These are phyloP conservation scores for Coelastrella sp. DNA, from an alignment of 139 green algal species.

Conservation along the genomic window DNA sequence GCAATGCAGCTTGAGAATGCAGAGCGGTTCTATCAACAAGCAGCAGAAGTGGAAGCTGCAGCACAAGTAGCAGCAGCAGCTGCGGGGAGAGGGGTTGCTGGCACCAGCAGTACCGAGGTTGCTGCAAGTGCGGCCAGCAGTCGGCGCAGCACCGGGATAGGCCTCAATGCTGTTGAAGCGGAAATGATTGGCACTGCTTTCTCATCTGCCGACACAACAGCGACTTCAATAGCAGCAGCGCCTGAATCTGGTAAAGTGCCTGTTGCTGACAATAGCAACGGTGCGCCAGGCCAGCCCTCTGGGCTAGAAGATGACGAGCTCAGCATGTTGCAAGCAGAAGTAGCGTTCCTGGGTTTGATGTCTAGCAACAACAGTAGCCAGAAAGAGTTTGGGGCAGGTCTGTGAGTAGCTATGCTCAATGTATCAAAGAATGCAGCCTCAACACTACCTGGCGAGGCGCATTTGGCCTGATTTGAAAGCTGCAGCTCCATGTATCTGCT, in stretches of 20 bases:
- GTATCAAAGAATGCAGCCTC: no score
- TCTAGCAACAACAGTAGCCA: not conserved
- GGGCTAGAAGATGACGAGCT: constrained; percentile 48
- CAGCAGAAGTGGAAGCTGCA: not conserved
- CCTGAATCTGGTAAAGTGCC: not conserved
- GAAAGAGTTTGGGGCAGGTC: not conserved
- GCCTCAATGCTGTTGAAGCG: not conserved
- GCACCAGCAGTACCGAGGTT: not conserved
- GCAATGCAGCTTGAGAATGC: constrained; percentile 65
- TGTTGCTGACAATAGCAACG: not conserved
- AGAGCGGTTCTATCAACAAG: constrained; percentile 39
- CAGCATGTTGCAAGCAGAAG: constrained; percentile 53
- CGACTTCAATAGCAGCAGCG: not conserved
- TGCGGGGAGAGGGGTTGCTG: not conserved
- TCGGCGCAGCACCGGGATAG: no score
- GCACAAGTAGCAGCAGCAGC: constrained; percentile 8
- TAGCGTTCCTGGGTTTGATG: constrained; percentile 47
- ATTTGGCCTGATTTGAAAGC: no score
- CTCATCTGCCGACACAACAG: not conserved
- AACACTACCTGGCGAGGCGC: no score
- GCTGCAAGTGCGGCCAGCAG: not conserved
- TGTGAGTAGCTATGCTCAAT: not conserved
- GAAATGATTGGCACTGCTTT: not conserved
- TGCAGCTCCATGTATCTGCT: no score
- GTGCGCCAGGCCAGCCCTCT: not conserved